Base-by-base conservation (phyloP, 2,329 filamentous ascomycete species). In the Apiospora hydei region DNA sequence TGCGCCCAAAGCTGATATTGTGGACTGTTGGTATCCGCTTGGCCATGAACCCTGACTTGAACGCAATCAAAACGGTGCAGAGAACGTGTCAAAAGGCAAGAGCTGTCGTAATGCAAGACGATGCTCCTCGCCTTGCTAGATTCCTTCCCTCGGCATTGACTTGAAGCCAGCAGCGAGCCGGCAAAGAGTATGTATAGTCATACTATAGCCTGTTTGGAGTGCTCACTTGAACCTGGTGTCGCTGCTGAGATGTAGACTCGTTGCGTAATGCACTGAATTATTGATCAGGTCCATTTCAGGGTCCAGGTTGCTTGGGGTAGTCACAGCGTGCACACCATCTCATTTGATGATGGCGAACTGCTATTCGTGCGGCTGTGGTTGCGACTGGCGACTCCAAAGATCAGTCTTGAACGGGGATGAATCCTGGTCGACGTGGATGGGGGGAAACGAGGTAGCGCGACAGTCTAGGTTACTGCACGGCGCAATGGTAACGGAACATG, bases 301-400 rank as follows among this genome's bases (percentile, higher is more conserved):
- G 67, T 69, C 67, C 67, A 69, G 67, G 47, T 41, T 47, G 44
- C 30, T 49, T 49, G 44, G 44, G 67, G 44, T 49, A 49, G 67
- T n/a, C 34, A 30, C 34, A n/a, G 30, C 57, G 34, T 24, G 57
- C 57, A 64, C 57, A 64, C 57, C 57, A 34, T 64, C 57, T 64
- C 34, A 21, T 64, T 64, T 64, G 11, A 21, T 41, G 38, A 49
- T 38, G 34, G 44, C 21, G 67, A 34, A 43, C n/a, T 69, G 44
- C 44, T 38, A 69, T 69, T 69, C 67, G 67, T 49, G 67, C 67
- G 67, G 67, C 67, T 69, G 67, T 49, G n/a, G 24, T 21, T 49
- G 44, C 26, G 30, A 68, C 66, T 34, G 46, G 66, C 24, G 53
- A 38, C 53, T 61, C 53, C 53, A 61, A 61, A 38, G 30, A 61